Evolutionary conservation across 768 basidiomycete species (phyloP), one percentile per base, ranked within the genome.

Genomic region (Lyophyllum atratum): DNA sequence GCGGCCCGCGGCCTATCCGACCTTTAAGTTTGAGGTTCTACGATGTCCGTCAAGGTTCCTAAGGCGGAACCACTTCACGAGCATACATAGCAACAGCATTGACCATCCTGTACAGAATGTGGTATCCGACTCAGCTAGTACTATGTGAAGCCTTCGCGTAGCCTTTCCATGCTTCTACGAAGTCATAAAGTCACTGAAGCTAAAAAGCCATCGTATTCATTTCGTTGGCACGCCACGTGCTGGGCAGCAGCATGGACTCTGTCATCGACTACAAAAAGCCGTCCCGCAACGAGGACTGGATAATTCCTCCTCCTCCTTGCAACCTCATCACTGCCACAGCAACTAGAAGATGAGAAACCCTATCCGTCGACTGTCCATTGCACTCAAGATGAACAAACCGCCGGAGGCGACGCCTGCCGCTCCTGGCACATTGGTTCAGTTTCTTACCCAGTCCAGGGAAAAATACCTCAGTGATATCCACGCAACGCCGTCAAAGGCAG

Each of bases 381-480:
- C 69, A 19, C 58, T 76, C 34, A 65, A 63, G 46, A 52, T 74
- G 14, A 6, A 12, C 8, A 72, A 74, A 55, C 63, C 43, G 49
- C 21, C 42, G 28, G 54, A 59, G 4, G n/a, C 42, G 29, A n/a
- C 24, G 42, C 17, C 34, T 22, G 10, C 64, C 19, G 61, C 65
- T 10, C 55, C 66, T 14, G 45, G 57, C 0, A 61, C 62, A 12
- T 61, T 77, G 24, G 65, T 66, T 31, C 55, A 70, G 34, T 78
- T 75, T 52, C 65, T 77, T 21, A 51, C 54, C 7, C 66, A 67
- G 22, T 72, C 84, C 55, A 92, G 90, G 68, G 66, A 74, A 24
- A 72, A 68, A 24, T 97, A 91, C 65, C 70, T 95, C 21, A 67
- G 64, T 17, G 89, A 86, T 48, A 64, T 86, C 17, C 67, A 74